Conservation (phyloP, 106 monocot species). For the Dendrobium catenatum region DNA sequence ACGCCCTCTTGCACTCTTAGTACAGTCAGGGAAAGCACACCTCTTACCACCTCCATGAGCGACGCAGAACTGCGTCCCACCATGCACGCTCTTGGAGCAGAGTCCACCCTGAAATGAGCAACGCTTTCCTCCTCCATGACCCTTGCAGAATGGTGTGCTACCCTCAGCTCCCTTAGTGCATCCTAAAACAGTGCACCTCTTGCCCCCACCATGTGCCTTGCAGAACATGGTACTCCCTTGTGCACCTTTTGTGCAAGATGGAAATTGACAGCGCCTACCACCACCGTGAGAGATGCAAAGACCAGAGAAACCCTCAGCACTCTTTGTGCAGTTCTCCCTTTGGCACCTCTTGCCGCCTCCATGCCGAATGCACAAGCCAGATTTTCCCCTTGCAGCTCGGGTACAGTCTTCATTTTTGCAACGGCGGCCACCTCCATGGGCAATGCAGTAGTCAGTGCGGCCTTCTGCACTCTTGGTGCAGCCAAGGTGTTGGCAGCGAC, state of each 20-base stretch:
- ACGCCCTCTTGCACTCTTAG: slow-evolving; percentile 40
- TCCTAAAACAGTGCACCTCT: slow-evolving; percentile 30
- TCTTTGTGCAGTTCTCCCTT: slow-evolving; percentile 40
- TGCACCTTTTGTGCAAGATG: slow-evolving; percentile 35
- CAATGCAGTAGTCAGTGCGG: slow-evolving; percentile 46
- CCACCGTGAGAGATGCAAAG: slow-evolving; percentile 55
- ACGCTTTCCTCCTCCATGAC: slow-evolving; percentile 46
- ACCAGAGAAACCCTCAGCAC: slow-evolving; percentile 44
- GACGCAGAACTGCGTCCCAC: slow-evolving; percentile 44
- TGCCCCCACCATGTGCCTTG: slow-evolving; percentile 56
- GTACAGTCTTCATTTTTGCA: slow-evolving; percentile 37
- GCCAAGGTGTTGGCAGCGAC: slow-evolving; percentile 39
- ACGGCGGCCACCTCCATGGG: slow-evolving; percentile 44
- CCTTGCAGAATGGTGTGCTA: slow-evolving; percentile 45
- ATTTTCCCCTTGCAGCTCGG: slow-evolving; percentile 45
- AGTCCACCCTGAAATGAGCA: slow-evolving; percentile 38
- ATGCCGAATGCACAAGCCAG: slow-evolving; percentile 46
- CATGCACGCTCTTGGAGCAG: slow-evolving; percentile 53
- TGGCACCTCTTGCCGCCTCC: slow-evolving; percentile 53
- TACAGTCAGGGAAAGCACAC: slow-evolving; percentile 41
- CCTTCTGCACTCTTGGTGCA: slow-evolving; percentile 60
- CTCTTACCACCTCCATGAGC: slow-evolving; percentile 63
- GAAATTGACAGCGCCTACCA: slow-evolving; percentile 36
- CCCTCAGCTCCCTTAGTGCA: slow-evolving; percentile 55
- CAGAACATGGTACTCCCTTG: slow-evolving; percentile 51